Evolutionary conservation across 1,139 yeast species (phyloP).

Genomic region (Yamadazyma triangularis): DNA sequence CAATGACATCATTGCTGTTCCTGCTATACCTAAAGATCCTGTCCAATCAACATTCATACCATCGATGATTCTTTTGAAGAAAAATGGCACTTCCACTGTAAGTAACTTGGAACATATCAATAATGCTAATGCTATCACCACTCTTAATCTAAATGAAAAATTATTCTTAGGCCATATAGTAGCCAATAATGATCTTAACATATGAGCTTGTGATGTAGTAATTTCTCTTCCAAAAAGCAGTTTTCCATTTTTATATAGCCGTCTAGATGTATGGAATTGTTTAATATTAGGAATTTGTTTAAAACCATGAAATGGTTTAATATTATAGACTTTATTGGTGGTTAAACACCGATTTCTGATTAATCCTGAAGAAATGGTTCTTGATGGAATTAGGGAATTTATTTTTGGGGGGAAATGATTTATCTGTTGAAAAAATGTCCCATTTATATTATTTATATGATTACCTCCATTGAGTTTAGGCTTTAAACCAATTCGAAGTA

Average conservation of each 20-base stretch:
- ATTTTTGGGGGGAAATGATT: too few relatives aligned
- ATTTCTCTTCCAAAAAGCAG: conserved; percentile 22
- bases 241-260: background rate
- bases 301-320: too few relatives aligned
- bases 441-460: too few relatives aligned
- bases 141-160: conserved; percentile 67
- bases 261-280: conserved; percentile 1
- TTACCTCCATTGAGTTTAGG: too few relatives aligned
- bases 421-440: too few relatives aligned
- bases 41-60: conserved; percentile 91
- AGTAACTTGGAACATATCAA: conserved; percentile 76
- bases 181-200: conserved; percentile 56
- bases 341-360: too few relatives aligned
- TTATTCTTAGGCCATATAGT: conserved; percentile 91
- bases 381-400: too few relatives aligned
- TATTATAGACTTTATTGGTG: too few relatives aligned
- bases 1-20: conserved; percentile 65
- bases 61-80: conserved; percentile 84
- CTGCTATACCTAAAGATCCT: conserved; percentile 52
- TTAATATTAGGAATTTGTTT: background rate
- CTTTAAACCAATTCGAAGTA: too few relatives aligned
- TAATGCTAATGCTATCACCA: conserved; percentile 65
- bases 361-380: too few relatives aligned
- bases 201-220: conserved; percentile 52
- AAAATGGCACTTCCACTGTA: conserved; percentile 95